Evolutionary conservation across 108 stramenopile genomes (phyloP).

Genomic region (Nitzschia sp.): DNA sequence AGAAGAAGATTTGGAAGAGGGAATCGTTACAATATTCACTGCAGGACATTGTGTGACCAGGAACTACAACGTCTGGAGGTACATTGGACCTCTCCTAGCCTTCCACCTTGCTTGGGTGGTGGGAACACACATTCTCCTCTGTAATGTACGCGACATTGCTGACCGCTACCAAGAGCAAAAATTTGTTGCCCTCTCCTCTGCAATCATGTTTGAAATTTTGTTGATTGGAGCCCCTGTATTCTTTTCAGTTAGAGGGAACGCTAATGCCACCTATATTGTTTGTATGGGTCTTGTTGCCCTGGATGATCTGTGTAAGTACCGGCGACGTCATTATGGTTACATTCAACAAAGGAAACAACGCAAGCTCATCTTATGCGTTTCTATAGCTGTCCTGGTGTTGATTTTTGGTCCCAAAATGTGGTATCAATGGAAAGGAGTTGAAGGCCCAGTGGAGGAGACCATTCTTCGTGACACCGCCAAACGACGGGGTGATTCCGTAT

Average conservation of each 20-base stretch:
- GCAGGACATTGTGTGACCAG: conserved; percentile 35
- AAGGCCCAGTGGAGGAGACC: conserved; percentile 29
- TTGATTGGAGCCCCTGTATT: conserved; percentile 49
- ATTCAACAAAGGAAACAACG: not conserved
- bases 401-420: conserved; percentile 46
- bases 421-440: conserved; percentile 38
- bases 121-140: conserved; percentile 39
- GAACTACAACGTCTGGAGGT: conserved; percentile 18
- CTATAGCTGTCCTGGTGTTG: conserved; percentile 18
- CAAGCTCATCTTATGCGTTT: not conserved
- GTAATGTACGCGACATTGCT: conserved; percentile 33
- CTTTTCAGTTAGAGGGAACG: conserved; percentile 40
- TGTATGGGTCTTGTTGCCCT: conserved; percentile 36
- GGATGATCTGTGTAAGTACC: conserved; percentile 36
- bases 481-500: conserved; percentile 11
- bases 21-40: conserved; percentile 40
- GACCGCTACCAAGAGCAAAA: conserved; percentile 56
- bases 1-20: conserved; percentile 21
- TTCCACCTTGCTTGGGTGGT: conserved; percentile 36
- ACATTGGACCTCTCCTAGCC: conserved; percentile 36
- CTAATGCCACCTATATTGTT: conserved; percentile 36
- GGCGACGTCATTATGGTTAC: not conserved
- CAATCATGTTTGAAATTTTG: conserved; percentile 42
- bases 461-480: conserved; percentile 16
- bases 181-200: conserved; percentile 43